Evolutionary conservation across 305 asterid genomes (phyloP).

Genomic region (Fraxinus latifolia): DNA sequence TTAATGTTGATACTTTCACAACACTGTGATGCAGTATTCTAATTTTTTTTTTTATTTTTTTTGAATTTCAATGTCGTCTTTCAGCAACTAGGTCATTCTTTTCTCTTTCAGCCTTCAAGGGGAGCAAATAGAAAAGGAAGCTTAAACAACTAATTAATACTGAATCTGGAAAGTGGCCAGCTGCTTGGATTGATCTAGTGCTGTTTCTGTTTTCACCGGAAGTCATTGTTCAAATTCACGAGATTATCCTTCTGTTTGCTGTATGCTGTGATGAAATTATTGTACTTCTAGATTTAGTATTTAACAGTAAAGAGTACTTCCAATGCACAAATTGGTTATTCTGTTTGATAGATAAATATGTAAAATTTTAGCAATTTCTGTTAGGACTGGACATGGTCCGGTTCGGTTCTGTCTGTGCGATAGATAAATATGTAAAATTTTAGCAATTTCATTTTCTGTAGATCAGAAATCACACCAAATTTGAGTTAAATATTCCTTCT

Average conservation of each 20-base stretch:
- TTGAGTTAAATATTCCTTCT: slow-evolving; percentile 1
- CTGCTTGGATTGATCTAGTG: slow-evolving; percentile 8
- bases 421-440: no score
- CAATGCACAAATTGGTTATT: slow-evolving; percentile 30
- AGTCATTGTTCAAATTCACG: no score
- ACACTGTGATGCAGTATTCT: not conserved
- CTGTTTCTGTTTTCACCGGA: not conserved
- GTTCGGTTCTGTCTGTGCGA: no score
- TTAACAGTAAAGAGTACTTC: slow-evolving; percentile 5
- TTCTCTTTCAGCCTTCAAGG: slow-evolving; percentile 98
- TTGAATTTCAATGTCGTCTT: slow-evolving; percentile 26
- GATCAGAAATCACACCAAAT: slow-evolving; percentile 27
- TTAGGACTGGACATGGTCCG: no score
- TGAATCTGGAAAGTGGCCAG: slow-evolving; percentile 1
- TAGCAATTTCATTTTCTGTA: not conserved
- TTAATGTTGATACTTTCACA: not conserved
- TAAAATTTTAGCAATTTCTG: slow-evolving; percentile 21
- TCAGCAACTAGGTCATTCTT: slow-evolving; percentile 34
- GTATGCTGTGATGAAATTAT: slow-evolving; percentile 11
- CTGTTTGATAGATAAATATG: slow-evolving; percentile 13
- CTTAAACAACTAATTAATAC: slow-evolving; percentile 4
- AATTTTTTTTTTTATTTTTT: not conserved
- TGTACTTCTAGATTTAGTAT: slow-evolving; percentile 29
- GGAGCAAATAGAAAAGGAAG: slow-evolving; percentile 53
- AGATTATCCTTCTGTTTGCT: not conserved